Base-by-base conservation (phyloP, 768 basidiomycete species). In the Tylopilus plumbeoviolaceoides region DNA sequence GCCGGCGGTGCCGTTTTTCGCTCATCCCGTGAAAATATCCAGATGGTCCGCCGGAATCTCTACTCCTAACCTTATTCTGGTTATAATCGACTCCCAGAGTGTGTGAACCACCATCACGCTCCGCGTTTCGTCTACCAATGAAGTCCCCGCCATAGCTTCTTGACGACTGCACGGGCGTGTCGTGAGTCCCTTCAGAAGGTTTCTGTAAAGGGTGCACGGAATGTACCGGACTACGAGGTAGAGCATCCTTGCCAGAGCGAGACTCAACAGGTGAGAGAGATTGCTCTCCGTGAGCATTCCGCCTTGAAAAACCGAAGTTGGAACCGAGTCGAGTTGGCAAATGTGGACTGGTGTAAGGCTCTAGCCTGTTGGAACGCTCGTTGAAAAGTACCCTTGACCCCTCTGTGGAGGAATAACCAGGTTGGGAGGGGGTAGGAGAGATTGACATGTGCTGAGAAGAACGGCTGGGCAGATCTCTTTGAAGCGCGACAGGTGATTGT, bases 361-460 rank as follows among this genome's bases (percentile, higher is more conserved):
- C 95, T 51, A 98, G 71, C 57, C 84, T 80, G 63, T 97, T 98
- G 10, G 88, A 90, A 4, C 89, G 84, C 63, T 95, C 97, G 63
- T 99, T 98, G 77, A 98, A 99, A n/a, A 99, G 76, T 1, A 85
- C 85, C 39, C 89, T 81, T 31, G 87, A 78, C 2, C 77, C 70
- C 38, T 85, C 82, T 54, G 78, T 74, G 9, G 81, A 78, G 9
- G 82, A 78, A 50, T 76, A 73, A 20, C 71, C 51, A 48, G 73
- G 64, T 54, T 70, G 62, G 58, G 75, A 65, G 60, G 74, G 69
- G 5, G 68, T 56, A 10, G 74, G 69, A 14, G 71, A 67, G 18
- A 68, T 56, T 45, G 55, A 74, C 73, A 54, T 59, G 56, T 57
- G 53, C 14, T 69, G 65, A 31, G 66, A 65, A 45, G 65, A 54